phyloP scores from a whole-genome alignment of 805 yeast species.

The Yarrowia porcina region DNA sequence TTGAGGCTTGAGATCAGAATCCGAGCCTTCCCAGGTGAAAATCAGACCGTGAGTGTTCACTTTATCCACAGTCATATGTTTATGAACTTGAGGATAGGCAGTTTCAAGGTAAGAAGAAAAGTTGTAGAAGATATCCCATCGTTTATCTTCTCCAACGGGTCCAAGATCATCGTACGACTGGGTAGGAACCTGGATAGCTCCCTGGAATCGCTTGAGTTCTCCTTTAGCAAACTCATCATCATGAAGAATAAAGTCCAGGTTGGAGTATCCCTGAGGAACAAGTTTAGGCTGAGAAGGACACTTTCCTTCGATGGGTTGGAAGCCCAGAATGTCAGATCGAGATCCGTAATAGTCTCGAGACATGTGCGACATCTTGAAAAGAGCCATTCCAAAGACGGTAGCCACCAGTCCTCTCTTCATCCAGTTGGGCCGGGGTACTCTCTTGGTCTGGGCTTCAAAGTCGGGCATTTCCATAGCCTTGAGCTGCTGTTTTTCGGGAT shows the following conservation, averaged over 20 bases:
- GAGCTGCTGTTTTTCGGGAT: constrained; percentile 18
- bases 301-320: neutral
- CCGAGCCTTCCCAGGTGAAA: constrained; percentile 59
- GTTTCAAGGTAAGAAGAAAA: constrained; percentile 54
- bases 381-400: neutral
- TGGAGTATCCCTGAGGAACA: constrained; percentile 4
- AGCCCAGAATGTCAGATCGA: neutral
- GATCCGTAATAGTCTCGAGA: neutral
- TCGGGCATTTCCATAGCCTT: neutral
- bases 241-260: constrained; percentile 11
- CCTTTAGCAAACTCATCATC: constrained; percentile 1
- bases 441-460: neutral
- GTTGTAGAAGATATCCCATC: constrained; percentile 47
- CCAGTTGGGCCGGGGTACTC: constrained; percentile 2
- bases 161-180: constrained; percentile 55
- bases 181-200: constrained; percentile 64
- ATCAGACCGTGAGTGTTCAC: constrained; percentile 65
- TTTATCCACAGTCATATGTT: constrained; percentile 48
- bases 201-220: constrained; percentile 31
- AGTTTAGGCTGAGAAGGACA: constrained; percentile 10
- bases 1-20: constrained; percentile 53
- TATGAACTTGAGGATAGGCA: constrained; percentile 55
- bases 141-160: constrained; percentile 50
- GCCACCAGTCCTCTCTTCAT: constrained; percentile 9
- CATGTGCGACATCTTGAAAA: neutral